phyloP scores from a whole-genome alignment of 2,329 filamentous ascomycete species.

The Neofusicoccum sp. region DNA sequence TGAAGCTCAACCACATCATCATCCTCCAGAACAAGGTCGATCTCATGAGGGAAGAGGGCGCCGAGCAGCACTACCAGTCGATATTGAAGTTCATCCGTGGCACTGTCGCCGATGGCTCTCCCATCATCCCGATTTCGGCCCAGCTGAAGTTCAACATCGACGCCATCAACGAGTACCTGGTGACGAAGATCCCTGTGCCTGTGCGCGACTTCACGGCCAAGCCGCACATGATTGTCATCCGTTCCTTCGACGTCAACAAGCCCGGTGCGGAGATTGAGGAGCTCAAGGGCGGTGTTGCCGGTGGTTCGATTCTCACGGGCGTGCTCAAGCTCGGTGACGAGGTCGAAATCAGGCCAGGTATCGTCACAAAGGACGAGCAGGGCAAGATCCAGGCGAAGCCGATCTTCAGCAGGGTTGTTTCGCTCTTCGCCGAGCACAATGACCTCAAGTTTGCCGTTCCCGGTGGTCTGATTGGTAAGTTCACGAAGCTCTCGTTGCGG shows the following conservation, averaged over 20 bases:
- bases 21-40: slow-evolving; percentile 99
- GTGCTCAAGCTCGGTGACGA: slow-evolving; percentile 96
- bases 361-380: slow-evolving; percentile 90
- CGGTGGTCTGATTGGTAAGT: slow-evolving; percentile 78
- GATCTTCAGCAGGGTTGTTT: slow-evolving; percentile 92
- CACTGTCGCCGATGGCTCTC: slow-evolving; percentile 90
- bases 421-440: slow-evolving; percentile 96
- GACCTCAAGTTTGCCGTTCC: slow-evolving; percentile 98
- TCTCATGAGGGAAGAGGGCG: slow-evolving; percentile 93
- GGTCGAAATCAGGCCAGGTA: slow-evolving; percentile 98
- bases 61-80: slow-evolving; percentile 90
- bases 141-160: slow-evolving; percentile 99
- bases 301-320: slow-evolving; percentile 94
- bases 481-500: not conserved
- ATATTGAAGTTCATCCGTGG: slow-evolving; percentile 98
- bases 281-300: slow-evolving; percentile 96
- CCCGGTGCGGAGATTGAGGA: slow-evolving; percentile 98
- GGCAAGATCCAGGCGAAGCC: slow-evolving; percentile 95
- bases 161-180: slow-evolving; percentile 92
- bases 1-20: slow-evolving; percentile 99
- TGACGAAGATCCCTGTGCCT: slow-evolving; percentile 92
- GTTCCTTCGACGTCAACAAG: slow-evolving; percentile 99
- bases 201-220: slow-evolving; percentile 85
- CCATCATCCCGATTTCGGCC: slow-evolving; percentile 94
- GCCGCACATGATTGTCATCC: slow-evolving; percentile 98